These are phyloP conservation scores for Rhodotorula toruloides DNA, from an alignment of 768 basidiomycete species.

Conservation along the genomic window DNA sequence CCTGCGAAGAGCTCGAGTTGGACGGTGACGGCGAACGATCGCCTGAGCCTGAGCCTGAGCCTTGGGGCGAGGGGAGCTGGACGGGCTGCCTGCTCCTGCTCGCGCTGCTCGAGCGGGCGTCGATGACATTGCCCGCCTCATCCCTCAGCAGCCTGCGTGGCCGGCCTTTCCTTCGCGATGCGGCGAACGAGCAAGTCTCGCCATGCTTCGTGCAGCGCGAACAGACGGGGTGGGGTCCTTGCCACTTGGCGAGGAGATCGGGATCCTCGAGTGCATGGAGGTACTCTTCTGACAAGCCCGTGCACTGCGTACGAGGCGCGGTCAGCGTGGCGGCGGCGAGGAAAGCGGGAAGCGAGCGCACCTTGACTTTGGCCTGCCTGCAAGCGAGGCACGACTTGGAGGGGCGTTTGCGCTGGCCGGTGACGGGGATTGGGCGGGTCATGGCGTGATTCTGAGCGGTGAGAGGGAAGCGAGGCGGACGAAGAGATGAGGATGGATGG, in stretches of 20 bases:
- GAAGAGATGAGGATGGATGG: too few relatives aligned
- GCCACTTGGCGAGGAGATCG: not conserved
- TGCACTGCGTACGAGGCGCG: not conserved
- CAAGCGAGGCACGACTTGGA: slow-evolving; percentile 20
- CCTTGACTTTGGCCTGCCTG: slow-evolving; percentile 12
- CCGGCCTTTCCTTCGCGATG: not conserved
- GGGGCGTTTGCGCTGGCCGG: slow-evolving; percentile 13
- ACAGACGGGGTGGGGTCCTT: not conserved
- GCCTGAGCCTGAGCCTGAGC: too few relatives aligned
- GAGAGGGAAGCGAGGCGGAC: too few relatives aligned
- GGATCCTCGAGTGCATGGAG: slow-evolving; percentile 9
- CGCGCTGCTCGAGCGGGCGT: not conserved
- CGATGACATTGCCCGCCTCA: not conserved
- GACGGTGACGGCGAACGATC: too few relatives aligned
- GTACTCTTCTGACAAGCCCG: slow-evolving; percentile 9
- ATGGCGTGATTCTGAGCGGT: not conserved
- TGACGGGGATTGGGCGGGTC: slow-evolving; percentile 22
- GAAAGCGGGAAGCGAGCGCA: not conserved
- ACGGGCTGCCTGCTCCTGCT: not conserved
- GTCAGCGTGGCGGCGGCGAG: not conserved
- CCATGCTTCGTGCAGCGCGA: not conserved
- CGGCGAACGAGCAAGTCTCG: not conserved
- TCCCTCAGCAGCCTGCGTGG: not conserved
- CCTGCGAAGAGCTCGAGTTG: too few relatives aligned
- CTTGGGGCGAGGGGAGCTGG: too few relatives aligned